Percentiles rank a stretch among this genome's conserved stretches.
Evolutionary conservation across 2,329 filamentous ascomycete genomes (phyloP).

Genomic region (Penicillium sp.): DNA sequence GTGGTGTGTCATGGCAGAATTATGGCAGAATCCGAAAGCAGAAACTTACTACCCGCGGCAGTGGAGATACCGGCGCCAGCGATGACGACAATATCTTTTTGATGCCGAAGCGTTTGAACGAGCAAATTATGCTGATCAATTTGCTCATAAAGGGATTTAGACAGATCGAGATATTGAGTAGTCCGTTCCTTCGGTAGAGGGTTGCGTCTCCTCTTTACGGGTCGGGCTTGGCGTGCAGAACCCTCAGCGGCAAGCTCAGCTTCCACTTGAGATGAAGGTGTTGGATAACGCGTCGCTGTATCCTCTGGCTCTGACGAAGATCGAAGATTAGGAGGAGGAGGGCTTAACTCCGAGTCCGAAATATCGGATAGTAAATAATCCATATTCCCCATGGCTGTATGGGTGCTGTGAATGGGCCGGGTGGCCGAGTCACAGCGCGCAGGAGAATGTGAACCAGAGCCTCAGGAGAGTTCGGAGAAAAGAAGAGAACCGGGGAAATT

Average conservation of each 20-base stretch:
- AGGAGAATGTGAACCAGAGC: slow-evolving; percentile 8
- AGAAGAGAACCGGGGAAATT: slow-evolving; percentile 8
- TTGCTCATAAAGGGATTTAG: slow-evolving; percentile 48
- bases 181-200: slow-evolving; percentile 64
- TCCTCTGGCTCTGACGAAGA: slow-evolving; percentile 30
- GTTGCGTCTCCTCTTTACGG: slow-evolving; percentile 68
- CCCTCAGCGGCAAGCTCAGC: slow-evolving; percentile 24
- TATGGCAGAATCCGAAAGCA: slow-evolving; percentile 17
- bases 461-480: slow-evolving; percentile 1
- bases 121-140: slow-evolving; percentile 64
- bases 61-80: slow-evolving; percentile 96
- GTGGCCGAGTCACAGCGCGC: slow-evolving; percentile 11
- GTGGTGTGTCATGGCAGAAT: slow-evolving; percentile 12
- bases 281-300: slow-evolving; percentile 35
- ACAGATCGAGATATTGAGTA: slow-evolving; percentile 76
- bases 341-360: slow-evolving; percentile 40
- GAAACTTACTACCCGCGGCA: slow-evolving; percentile 75
- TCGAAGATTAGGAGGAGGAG: slow-evolving; percentile 36
- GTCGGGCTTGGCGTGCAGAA: slow-evolving; percentile 54
- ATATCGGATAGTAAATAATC: slow-evolving; percentile 32
- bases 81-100: slow-evolving; percentile 95
- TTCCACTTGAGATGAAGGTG: slow-evolving; percentile 42
- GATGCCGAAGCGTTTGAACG: slow-evolving; percentile 71
- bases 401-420: slow-evolving; percentile 5
- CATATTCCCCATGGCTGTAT: slow-evolving; percentile 24